Conservation (phyloP, 2,329 filamentous ascomycete species). For the Aspergillus nomiae region DNA sequence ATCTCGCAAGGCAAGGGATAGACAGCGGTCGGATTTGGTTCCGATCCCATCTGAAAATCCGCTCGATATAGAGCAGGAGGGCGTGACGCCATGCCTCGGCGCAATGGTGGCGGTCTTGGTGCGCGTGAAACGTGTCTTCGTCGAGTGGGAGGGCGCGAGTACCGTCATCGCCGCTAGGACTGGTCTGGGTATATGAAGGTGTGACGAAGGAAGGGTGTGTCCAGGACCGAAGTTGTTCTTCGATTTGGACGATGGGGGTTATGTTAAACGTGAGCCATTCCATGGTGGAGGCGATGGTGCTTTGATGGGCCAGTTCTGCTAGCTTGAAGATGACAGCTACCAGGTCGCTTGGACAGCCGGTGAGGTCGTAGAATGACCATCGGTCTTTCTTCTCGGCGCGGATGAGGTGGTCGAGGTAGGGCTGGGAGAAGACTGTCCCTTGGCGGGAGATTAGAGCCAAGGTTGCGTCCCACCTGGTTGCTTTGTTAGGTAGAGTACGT, state of each 20-base stretch:
- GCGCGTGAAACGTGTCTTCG: neutral
- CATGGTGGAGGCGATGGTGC: conserved; percentile 31
- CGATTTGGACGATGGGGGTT: neutral
- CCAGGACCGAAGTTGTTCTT: neutral
- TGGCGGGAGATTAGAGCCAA: conserved; percentile 35
- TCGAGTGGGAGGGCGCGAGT: neutral
- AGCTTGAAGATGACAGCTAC: conserved; percentile 31
- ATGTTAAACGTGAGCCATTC: conserved; percentile 25
- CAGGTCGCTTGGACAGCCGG: conserved; percentile 35
- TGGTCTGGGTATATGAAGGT: neutral
- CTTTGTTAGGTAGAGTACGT: neutral
- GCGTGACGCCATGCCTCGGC: conserved; percentile 3
- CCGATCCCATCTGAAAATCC: conserved; percentile 6
- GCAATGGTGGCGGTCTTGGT: conserved; percentile 8
- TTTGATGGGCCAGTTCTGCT: conserved; percentile 31
- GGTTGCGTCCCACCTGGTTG: conserved; percentile 29
- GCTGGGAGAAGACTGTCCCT: conserved; percentile 26
- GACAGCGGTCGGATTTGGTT: neutral
- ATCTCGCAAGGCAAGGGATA: neutral
- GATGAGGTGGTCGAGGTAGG: conserved; percentile 24
- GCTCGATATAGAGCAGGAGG: conserved; percentile 5
- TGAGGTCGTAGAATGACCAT: conserved; percentile 35
- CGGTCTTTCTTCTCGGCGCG: conserved; percentile 22
- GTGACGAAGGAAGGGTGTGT: neutral
- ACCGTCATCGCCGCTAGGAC: too few species aligned